Conservation (phyloP, 2,329 filamentous ascomycete species). For the Colletotrichum eleusines region DNA sequence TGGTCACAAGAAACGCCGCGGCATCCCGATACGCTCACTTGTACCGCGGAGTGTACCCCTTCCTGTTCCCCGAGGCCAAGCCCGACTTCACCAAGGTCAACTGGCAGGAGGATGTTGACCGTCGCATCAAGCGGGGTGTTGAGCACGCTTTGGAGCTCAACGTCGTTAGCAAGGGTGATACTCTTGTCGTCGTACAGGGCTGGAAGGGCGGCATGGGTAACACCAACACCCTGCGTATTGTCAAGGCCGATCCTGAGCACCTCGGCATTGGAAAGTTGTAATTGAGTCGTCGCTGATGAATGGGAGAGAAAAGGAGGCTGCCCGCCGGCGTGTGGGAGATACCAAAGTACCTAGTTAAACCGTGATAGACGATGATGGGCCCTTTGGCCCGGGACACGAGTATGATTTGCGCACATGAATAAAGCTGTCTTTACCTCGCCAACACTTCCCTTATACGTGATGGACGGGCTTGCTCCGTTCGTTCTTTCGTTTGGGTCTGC, state of each 20-base stretch:
- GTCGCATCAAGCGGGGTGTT: slow-evolving; percentile 97
- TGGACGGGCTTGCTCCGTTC: too few species aligned
- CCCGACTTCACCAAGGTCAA: slow-evolving; percentile 92
- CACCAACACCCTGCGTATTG: slow-evolving; percentile 82
- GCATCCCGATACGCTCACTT: slow-evolving; percentile 93
- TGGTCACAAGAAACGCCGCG: slow-evolving; percentile 90
- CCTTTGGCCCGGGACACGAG: slow-evolving; percentile 29
- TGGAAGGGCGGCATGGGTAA: slow-evolving; percentile 94
- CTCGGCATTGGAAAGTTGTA: slow-evolving; percentile 65
- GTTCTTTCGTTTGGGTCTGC: background rate
- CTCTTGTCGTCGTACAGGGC: slow-evolving; percentile 86
- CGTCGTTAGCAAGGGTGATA: slow-evolving; percentile 78
- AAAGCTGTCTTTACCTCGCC: slow-evolving; percentile 19
- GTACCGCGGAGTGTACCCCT: slow-evolving; percentile 98
- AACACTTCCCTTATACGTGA: background rate
- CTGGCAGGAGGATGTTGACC: slow-evolving; percentile 99
- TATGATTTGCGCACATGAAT: slow-evolving; percentile 40
- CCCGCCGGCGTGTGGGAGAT: slow-evolving; percentile 34
- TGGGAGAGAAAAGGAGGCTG: slow-evolving; percentile 18
- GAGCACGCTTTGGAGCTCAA: slow-evolving; percentile 85
- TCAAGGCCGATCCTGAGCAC: slow-evolving; percentile 70
- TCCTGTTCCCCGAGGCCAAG: slow-evolving; percentile 93
- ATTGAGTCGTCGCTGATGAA: slow-evolving; percentile 14
- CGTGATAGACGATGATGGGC: slow-evolving; percentile 40
- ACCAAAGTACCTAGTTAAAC: slow-evolving; percentile 40